Conservation (phyloP, 306 rosid species). For the Cucurbita ficifolia region DNA sequence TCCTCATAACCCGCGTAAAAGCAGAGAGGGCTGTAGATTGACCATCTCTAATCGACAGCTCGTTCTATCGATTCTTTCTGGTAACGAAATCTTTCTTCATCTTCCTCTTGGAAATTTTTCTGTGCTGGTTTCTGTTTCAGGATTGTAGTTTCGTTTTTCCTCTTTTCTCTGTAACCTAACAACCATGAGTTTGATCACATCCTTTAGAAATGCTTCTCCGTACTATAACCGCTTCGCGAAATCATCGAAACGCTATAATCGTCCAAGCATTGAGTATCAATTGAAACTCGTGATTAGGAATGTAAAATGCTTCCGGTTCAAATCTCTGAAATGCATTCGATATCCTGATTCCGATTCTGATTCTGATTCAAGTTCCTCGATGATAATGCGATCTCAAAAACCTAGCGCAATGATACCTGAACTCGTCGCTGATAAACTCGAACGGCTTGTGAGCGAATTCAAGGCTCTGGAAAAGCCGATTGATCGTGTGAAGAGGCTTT, state of each 20-base stretch:
- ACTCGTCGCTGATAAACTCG: conserved; percentile 16
- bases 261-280: not conserved
- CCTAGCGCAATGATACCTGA: not conserved
- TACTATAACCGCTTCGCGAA: not conserved
- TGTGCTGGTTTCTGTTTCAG: not conserved
- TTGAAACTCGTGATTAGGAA: not conserved
- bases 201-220: not conserved
- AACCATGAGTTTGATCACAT: conserved; percentile 8
- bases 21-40: not conserved
- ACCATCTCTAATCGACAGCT: not conserved
- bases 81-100: not conserved
- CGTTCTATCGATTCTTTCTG: not conserved
- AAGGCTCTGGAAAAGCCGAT: conserved; percentile 40
- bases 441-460: conserved; percentile 36
- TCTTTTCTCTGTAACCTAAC: conserved; percentile 13
- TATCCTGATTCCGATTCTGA: not conserved
- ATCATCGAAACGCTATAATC: not conserved
- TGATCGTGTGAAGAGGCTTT: conserved; percentile 54
- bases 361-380: not conserved
- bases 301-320: not conserved
- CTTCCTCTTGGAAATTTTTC: not conserved
- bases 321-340: not conserved
- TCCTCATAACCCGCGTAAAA: not conserved
- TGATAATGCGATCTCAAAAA: not conserved
- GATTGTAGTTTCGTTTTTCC: not conserved